A percentile compares a stretch with the other conserved stretches of the same genome.
Conservation (phyloP, 169 alveolate species). For the Eimeria maxima region DNA sequence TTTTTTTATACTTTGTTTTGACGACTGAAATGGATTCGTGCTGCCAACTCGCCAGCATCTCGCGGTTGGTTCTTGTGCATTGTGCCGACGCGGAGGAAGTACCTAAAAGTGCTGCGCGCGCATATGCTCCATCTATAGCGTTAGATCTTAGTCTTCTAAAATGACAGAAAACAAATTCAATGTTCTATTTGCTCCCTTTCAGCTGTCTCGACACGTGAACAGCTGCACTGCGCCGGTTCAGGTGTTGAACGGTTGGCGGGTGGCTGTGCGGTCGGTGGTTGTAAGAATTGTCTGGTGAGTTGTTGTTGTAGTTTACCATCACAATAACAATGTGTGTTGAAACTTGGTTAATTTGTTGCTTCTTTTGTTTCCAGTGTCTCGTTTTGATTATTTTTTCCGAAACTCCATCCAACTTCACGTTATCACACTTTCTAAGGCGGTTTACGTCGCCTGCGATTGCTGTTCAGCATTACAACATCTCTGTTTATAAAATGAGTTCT, state of each 20-base stretch:
- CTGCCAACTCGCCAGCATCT: no score
- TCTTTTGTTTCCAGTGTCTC: not conserved
- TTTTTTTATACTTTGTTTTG: no score
- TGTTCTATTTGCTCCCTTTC: not conserved
- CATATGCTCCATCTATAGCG: not conserved
- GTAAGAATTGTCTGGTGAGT: not conserved
- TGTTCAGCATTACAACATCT: no score
- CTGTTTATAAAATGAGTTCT: not conserved
- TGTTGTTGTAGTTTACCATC: not conserved
- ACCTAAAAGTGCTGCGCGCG: not conserved
- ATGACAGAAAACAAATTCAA: not conserved
- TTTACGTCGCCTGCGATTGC: no score
- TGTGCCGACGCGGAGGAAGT: no score
- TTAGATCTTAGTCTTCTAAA: not conserved
- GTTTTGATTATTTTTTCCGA: not conserved
- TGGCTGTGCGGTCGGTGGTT: slow-evolving; percentile 14
- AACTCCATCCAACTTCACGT: not conserved
- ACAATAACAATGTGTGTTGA: not conserved
- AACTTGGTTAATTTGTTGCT: not conserved
- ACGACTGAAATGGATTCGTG: no score
- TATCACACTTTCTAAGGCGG: no score
- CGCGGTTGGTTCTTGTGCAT: no score
- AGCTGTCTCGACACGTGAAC: not conserved
- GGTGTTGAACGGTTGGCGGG: not conserved
- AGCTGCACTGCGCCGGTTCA: no score